phyloP scores from a whole-genome alignment of 345 rosid genomes.

The Eucalyptus fibrosa region DNA sequence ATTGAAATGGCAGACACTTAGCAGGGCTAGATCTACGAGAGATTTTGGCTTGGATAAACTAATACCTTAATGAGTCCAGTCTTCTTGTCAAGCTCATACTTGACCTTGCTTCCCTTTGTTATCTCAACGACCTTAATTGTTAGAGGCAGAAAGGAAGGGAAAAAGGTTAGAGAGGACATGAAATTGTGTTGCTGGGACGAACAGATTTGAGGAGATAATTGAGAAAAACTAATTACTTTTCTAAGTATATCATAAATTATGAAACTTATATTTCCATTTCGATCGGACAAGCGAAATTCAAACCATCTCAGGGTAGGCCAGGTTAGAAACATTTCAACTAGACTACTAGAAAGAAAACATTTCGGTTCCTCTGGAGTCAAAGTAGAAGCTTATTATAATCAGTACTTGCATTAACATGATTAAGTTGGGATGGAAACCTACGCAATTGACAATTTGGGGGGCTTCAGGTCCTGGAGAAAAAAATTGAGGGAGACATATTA shows the following conservation, averaged over 20 bases:
- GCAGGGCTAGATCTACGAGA: not conserved
- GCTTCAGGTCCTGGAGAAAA: constrained; percentile 75
- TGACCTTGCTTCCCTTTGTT: constrained; percentile 93
- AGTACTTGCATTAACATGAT: not conserved
- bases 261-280: not conserved
- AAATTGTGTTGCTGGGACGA: not conserved
- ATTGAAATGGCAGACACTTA: not conserved
- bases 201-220: not conserved
- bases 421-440: constrained; percentile 7
- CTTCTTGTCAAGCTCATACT: constrained; percentile 96
- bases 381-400: not conserved
- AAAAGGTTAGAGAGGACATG: not conserved
- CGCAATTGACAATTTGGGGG: constrained; percentile 59
- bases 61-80: constrained; percentile 85
- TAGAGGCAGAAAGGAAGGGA: not conserved
- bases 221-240: not conserved
- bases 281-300: not conserved
- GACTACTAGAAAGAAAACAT: not conserved
- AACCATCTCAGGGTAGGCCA: not conserved
- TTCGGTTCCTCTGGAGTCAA: not conserved
- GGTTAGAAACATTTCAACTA: not conserved
- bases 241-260: not conserved
- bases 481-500: not conserved
- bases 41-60: not conserved
- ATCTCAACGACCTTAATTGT: constrained; percentile 79